Conservation (phyloP, 768 basidiomycete genomes). For the Tubosaeta brunneosetosa region DNA sequence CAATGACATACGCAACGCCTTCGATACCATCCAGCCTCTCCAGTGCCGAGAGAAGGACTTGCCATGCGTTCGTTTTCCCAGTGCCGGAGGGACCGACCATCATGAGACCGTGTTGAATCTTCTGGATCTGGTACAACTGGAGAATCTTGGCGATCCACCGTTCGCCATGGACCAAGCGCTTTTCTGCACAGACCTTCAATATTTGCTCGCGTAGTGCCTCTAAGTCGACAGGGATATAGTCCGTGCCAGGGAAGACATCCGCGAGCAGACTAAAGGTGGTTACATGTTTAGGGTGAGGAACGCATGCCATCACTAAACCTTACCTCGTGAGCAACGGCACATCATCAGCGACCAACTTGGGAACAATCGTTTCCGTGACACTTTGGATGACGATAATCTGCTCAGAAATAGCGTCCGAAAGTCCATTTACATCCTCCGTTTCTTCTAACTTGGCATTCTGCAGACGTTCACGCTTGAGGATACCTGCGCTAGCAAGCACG, state of each 20-base stretch:
- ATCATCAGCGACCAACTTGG: constrained; percentile 95
- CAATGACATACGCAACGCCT: constrained; percentile 93
- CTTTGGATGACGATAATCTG: constrained; percentile 98
- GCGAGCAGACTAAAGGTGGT: constrained; percentile 64
- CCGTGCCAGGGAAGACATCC: constrained; percentile 96
- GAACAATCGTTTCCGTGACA: constrained; percentile 97
- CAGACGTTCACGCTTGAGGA: constrained; percentile 89
- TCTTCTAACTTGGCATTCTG: constrained; percentile 41
- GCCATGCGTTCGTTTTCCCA: constrained; percentile 97
- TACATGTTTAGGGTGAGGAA: not conserved
- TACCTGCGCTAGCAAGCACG: constrained; percentile 94
- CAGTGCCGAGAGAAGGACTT: constrained; percentile 83
- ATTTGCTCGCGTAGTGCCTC: constrained; percentile 84
- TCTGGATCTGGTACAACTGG: constrained; percentile 98
- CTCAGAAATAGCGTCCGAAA: constrained; percentile 76
- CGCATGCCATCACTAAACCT: constrained; percentile 14
- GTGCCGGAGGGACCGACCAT: constrained; percentile 98
- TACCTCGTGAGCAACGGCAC: constrained; percentile 91
- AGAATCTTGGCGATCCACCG: constrained; percentile 94
- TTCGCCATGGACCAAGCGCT: constrained; percentile 80
- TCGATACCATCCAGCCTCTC: constrained; percentile 89
- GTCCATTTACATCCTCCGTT: constrained; percentile 41
- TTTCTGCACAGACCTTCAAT: constrained; percentile 78
- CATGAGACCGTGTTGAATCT: constrained; percentile 99
- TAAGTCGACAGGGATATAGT: constrained; percentile 85